A percentile compares a stretch with the other conserved stretches of the same genome.
Conservation (phyloP, 805 yeast genomes). For the Wickerhamomyces rabaulensis region DNA sequence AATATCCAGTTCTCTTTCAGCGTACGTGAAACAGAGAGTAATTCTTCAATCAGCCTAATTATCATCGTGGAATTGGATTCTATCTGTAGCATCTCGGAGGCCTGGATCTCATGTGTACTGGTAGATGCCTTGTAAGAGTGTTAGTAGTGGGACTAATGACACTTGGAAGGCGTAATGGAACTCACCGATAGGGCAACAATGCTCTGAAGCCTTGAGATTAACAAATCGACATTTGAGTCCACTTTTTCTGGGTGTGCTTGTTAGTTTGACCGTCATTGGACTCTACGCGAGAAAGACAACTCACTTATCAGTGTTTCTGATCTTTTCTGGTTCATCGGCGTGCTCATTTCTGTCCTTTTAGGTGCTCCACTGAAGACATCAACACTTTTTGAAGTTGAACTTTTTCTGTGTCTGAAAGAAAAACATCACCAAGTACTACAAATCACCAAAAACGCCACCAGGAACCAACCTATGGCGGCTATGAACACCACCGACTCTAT, state of each 20-base stretch:
- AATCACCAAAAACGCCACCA: not conserved
- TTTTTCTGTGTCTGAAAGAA: not conserved
- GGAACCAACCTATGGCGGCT: not conserved
- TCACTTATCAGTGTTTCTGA: conserved; percentile 35
- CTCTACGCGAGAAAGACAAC: conserved; percentile 8
- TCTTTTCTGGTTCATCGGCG: conserved; percentile 35
- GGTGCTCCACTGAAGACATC: not conserved
- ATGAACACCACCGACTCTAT: not conserved
- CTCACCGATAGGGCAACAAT: conserved; percentile 39
- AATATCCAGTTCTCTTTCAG: conserved; percentile 53
- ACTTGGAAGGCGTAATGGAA: no score
- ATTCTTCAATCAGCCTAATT: conserved; percentile 46
- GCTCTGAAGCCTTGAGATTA: conserved; percentile 47
- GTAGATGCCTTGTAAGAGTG: conserved; percentile 14
- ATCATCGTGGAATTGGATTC: conserved; percentile 50
- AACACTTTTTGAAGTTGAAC: not conserved
- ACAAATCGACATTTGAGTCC: conserved; percentile 44
- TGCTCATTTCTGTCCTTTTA: conserved; percentile 10
- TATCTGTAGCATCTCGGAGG: conserved; percentile 49
- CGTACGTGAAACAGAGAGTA: conserved; percentile 41
- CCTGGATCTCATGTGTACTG: conserved; percentile 30
- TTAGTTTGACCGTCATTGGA: not conserved
- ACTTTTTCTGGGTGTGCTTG: conserved; percentile 35
- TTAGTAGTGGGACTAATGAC: no score
- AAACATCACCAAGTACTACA: no score